A percentile compares a stretch with the other conserved stretches of the same genome.
Evolutionary conservation across 495 filamentous ascomycete species (phyloP).

Genomic region (Aspergillus indologenus): DNA sequence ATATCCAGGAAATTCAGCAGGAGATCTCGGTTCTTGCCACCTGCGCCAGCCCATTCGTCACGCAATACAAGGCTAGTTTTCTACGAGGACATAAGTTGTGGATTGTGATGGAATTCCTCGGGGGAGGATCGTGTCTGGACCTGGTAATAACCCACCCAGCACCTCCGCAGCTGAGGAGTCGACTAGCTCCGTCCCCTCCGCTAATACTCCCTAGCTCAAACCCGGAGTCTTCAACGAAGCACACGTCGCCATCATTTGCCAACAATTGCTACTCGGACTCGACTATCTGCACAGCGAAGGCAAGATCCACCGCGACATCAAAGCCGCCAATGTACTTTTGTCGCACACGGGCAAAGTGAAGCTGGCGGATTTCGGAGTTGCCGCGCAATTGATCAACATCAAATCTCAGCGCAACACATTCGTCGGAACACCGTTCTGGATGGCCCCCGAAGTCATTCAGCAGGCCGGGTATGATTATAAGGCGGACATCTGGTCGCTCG

Average conservation of each 20-base stretch:
- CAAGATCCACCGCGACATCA: slow-evolving; percentile 96
- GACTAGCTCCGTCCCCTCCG: not conserved
- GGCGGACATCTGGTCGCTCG: slow-evolving; percentile 96
- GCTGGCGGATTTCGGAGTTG: slow-evolving; percentile 96
- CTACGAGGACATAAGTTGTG: slow-evolving; percentile 92
- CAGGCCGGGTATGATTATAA: slow-evolving; percentile 96
- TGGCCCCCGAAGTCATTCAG: slow-evolving; percentile 98
- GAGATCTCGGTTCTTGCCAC: slow-evolving; percentile 95
- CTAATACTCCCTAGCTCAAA: slow-evolving; percentile 64
- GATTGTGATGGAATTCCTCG: slow-evolving; percentile 99
- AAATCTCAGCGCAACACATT: slow-evolving; percentile 98
- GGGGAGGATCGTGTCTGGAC: slow-evolving; percentile 90
- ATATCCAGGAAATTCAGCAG: slow-evolving; percentile 96
- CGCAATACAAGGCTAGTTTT: slow-evolving; percentile 94
- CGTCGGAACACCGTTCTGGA: slow-evolving; percentile 99
- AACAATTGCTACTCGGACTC: slow-evolving; percentile 82
- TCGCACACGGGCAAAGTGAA: slow-evolving; percentile 90
- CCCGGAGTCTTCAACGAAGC: slow-evolving; percentile 85
- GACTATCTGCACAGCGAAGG: slow-evolving; percentile 93
- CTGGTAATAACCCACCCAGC: slow-evolving; percentile 57
- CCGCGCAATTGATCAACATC: slow-evolving; percentile 93
- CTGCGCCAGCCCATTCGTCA: slow-evolving; percentile 88
- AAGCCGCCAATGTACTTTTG: slow-evolving; percentile 89
- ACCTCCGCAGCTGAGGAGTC: not conserved
- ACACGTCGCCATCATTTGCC: slow-evolving; percentile 92